Base-by-base conservation (phyloP, 371 early-diverging fungal genomes). In the Haplosporangium sp. region DNA sequence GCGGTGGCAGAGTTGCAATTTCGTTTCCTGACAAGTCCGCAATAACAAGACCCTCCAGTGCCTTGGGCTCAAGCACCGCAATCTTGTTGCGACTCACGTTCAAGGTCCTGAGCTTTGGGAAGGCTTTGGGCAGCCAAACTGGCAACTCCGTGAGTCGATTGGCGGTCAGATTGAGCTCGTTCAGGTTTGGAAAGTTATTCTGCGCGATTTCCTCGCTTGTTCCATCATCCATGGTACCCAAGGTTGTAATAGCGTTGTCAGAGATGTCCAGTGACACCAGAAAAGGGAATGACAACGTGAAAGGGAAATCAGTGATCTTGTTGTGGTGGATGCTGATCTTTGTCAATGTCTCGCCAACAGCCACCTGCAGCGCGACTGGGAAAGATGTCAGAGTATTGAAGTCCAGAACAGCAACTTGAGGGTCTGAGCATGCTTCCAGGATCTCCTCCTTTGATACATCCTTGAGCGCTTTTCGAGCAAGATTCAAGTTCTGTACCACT, bases 11-110 rank as follows among this genome's bases (percentile, higher is more conserved):
- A 7, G 81, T 55, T 0, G 67, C 82, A 66, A 92, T 89, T 29
- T 86, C 86, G 55, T 92, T 92, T 50, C 89, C 88, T 8, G 85
- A 83, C 21, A 92, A 51, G 70, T 91, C 88, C 53, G 90, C 62
- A 0, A 82, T 52, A 18, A 84, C 72, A 60, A 90, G 50, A 8
- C 83, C 76, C n/a, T 83, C 80, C 59, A 89, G 82, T n/a, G 80
- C 65, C 38, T 59, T 55, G 12, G 87, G 83, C 3, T 74, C 62
- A 29, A 92, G 85, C 8, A 77, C 67, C 29, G 83, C 69, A 47
- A 92, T 67, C 51, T 75, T 75, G 80, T 92, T 92, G 20, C 83
- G 83, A 21, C 86, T 75, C 18, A 81, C 81, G 1, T 68, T 63
- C 45, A 93, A 59, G 3, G 62, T 79, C n/a, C 73, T 84, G 10